Conservation (phyloP, 1,284 basidiomycete genomes). For the Pterulicium gracile region DNA sequence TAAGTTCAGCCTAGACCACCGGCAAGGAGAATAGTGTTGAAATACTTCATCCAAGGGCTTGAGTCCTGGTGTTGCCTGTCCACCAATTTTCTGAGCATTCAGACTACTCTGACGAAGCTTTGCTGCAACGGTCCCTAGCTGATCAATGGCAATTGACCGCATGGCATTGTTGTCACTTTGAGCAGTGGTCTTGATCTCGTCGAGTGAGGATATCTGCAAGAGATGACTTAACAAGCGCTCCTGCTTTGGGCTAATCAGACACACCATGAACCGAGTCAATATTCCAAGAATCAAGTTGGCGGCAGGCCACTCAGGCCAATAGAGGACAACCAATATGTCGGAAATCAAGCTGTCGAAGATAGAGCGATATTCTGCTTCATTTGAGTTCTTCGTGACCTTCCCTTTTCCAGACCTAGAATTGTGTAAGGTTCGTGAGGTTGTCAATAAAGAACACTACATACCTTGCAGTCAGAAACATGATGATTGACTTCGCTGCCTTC, state of each 20-base stretch:
- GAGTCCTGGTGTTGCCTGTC: constrained; percentile 24
- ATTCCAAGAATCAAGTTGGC: constrained; percentile 74
- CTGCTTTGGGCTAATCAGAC: constrained; percentile 12
- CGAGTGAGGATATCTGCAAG: constrained; percentile 58
- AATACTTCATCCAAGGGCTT: constrained; percentile 63
- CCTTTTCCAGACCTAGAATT: constrained; percentile 73
- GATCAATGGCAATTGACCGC: constrained; percentile 84
- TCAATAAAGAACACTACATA: too few species aligned
- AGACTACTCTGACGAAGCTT: constrained; percentile 54
- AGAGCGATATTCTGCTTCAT: constrained; percentile 33
- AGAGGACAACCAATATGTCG: constrained; percentile 83
- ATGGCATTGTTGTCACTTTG: constrained; percentile 69
- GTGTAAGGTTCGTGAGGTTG: too few species aligned
- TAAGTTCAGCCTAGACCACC: not conserved
- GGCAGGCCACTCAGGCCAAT: constrained; percentile 96
- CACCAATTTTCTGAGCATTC: constrained; percentile 33
- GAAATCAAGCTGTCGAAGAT: constrained; percentile 14
- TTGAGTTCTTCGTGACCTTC: constrained; percentile 78
- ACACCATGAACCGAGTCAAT: constrained; percentile 76
- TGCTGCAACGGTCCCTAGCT: constrained; percentile 86
- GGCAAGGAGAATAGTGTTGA: not conserved
- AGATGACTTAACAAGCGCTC: too few species aligned
- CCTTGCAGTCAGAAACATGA: too few species aligned
- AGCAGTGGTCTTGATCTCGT: constrained; percentile 64
- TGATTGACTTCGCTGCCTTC: constrained; percentile 77